A percentile compares a stretch with the other conserved stretches of the same genome.
Evolutionary conservation across 73 alveolate species (phyloP).

Genomic region (Paramecium sonneborni): DNA sequence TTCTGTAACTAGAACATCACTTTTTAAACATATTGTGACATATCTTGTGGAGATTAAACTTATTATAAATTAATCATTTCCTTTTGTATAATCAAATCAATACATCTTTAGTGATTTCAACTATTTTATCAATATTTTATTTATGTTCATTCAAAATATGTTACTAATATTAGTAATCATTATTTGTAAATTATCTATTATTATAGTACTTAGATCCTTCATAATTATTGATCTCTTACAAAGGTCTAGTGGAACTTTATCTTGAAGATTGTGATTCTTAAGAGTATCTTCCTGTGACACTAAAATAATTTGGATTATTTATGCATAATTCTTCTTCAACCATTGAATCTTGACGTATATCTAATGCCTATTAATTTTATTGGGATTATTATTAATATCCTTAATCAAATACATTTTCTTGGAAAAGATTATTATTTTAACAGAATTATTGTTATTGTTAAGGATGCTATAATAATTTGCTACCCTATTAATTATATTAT

Average conservation of each 20-base stretch:
- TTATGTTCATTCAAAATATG: neutral
- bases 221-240: neutral
- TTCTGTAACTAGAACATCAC: neutral
- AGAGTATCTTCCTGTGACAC: neutral
- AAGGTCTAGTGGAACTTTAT: neutral
- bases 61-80: neutral
- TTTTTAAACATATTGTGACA: neutral
- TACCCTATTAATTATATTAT: neutral
- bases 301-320: neutral
- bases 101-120: conserved; percentile 21
- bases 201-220: neutral
- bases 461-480: neutral
- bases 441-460: neutral
- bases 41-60: neutral
- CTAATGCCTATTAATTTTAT: neutral
- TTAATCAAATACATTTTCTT: neutral
- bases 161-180: neutral
- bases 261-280: neutral
- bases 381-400: neutral
- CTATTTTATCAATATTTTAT: neutral
- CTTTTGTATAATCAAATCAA: neutral
- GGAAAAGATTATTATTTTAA: neutral
- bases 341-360: neutral
- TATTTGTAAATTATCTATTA: neutral
- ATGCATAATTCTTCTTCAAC: conserved; percentile 1